Conservation (phyloP, 331 rosid genomes). For the Rhamnella rubrinervis region DNA sequence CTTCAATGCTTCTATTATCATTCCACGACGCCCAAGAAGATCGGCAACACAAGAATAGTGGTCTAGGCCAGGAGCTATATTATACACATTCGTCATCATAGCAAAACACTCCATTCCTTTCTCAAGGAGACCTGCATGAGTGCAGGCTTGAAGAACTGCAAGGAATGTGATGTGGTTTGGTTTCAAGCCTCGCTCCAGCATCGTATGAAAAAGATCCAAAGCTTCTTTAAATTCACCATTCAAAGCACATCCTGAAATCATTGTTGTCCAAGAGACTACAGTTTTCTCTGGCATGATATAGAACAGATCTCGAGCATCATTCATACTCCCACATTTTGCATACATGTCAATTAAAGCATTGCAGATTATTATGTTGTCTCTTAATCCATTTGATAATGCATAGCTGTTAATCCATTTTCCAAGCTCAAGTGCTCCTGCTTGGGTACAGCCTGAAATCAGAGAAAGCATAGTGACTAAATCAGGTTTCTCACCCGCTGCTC, state of each 20-base stretch:
- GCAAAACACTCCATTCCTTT: constrained; percentile 49
- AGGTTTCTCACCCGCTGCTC: constrained; percentile 39
- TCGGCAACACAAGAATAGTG: constrained; percentile 57
- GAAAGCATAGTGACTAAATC: constrained; percentile 55
- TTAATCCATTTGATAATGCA: constrained; percentile 40
- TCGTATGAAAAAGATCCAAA: constrained; percentile 36
- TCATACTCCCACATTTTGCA: constrained; percentile 58
- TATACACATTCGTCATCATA: constrained; percentile 39
- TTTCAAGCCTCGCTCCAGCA: constrained; percentile 41
- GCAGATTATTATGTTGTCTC: constrained; percentile 41
- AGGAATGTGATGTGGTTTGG: constrained; percentile 60
- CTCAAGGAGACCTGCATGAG: constrained; percentile 55
- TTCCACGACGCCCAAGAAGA: constrained; percentile 54
- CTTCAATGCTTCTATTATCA: constrained; percentile 50
- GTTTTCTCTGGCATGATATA: constrained; percentile 37
- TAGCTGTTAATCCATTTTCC: constrained; percentile 51
- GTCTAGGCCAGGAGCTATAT: constrained; percentile 44
- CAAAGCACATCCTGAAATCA: constrained; percentile 58
- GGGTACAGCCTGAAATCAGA: constrained; percentile 55
- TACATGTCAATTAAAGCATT: constrained; percentile 69
- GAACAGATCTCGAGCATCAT: constrained; percentile 45
- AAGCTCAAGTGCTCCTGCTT: constrained; percentile 42
- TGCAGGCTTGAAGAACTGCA: constrained; percentile 62
- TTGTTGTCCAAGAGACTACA: constrained; percentile 57
- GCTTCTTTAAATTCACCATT: constrained; percentile 55